Evolutionary conservation across 257 asterid species (phyloP).

Genomic region (Rhazya stricta): DNA sequence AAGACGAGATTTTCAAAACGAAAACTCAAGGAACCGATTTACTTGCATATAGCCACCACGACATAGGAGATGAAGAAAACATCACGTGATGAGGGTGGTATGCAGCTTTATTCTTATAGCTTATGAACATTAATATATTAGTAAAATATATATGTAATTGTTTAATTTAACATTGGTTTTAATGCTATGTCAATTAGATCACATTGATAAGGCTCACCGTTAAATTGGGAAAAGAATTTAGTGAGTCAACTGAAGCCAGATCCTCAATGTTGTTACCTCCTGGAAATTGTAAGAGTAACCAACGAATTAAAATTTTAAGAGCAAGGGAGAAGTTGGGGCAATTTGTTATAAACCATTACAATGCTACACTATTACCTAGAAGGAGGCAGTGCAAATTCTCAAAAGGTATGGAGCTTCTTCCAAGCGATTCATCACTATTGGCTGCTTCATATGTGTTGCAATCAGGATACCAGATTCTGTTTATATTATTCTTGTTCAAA

Average conservation of each 20-base stretch:
- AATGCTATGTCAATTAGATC: not conserved
- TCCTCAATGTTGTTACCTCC: conserved; percentile 74
- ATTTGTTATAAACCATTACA: not conserved
- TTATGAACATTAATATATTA: not conserved
- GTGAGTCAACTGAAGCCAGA: conserved; percentile 66
- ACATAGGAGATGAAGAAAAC: not conserved
- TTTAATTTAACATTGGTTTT: not conserved
- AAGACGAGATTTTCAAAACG: not conserved
- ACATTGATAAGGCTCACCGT: conserved; percentile 45
- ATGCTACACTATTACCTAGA: conserved; percentile 51
- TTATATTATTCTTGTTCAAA: conserved; percentile 67
- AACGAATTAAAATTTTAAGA: conserved; percentile 14
- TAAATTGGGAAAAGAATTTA: conserved; percentile 74
- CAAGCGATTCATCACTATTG: conserved; percentile 31
- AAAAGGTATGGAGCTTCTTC: conserved; percentile 47
- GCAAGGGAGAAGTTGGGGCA: conserved; percentile 17
- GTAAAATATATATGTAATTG: not conserved
- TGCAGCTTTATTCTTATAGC: not conserved
- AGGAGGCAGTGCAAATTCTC: conserved; percentile 59
- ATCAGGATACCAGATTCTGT: conserved; percentile 58
- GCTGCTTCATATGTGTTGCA: conserved; percentile 28
- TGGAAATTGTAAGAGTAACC: conserved; percentile 29
- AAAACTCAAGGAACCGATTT: not conserved
- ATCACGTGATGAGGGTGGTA: not conserved
- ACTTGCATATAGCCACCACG: not conserved